phyloP scores from a whole-genome alignment of 2,329 filamentous ascomycete species.

The Fusarium sublunatum region DNA sequence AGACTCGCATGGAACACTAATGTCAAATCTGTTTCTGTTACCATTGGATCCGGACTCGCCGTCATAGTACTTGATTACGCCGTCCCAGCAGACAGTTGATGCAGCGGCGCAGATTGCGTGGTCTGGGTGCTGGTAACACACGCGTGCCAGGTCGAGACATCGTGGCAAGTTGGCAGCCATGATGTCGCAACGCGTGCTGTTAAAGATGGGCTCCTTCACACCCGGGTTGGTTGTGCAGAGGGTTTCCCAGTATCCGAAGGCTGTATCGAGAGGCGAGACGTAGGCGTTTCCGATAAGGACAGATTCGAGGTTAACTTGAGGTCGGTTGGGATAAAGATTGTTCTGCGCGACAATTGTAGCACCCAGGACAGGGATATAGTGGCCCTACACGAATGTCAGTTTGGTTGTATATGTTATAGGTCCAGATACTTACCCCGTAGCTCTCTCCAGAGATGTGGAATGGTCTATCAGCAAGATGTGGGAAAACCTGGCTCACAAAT shows the following conservation, averaged over 20 bases:
- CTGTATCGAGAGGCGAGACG: slow-evolving; percentile 32
- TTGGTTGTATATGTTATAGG: background rate
- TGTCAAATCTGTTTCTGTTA: slow-evolving; percentile 21
- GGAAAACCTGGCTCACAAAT: slow-evolving; percentile 27
- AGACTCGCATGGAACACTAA: slow-evolving; percentile 8
- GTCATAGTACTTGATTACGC: slow-evolving; percentile 12
- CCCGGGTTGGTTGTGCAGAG: slow-evolving; percentile 38
- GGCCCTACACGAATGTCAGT: slow-evolving; percentile 7
- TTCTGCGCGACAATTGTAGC: slow-evolving; percentile 40
- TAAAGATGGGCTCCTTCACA: slow-evolving; percentile 26
- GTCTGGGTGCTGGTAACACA: slow-evolving; percentile 36
- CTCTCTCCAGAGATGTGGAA: slow-evolving; percentile 40
- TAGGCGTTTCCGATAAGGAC: slow-evolving; percentile 39
- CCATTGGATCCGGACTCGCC: background rate
- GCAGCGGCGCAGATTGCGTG: slow-evolving; percentile 33
- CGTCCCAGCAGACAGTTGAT: slow-evolving; percentile 24
- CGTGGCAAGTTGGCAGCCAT: slow-evolving; percentile 36
- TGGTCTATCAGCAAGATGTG: slow-evolving; percentile 3
- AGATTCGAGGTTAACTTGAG: slow-evolving; percentile 21
- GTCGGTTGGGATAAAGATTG: slow-evolving; percentile 21
- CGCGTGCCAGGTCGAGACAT: slow-evolving; percentile 27
- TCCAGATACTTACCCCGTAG: slow-evolving; percentile 18
- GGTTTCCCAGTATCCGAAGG: slow-evolving; percentile 38
- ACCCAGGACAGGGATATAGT: slow-evolving; percentile 38
- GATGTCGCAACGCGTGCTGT: slow-evolving; percentile 25